Evolutionary conservation across 805 yeast genomes (phyloP), one percentile per base, ranked within the genome.

Genomic region (Saturnispora diversa): DNA sequence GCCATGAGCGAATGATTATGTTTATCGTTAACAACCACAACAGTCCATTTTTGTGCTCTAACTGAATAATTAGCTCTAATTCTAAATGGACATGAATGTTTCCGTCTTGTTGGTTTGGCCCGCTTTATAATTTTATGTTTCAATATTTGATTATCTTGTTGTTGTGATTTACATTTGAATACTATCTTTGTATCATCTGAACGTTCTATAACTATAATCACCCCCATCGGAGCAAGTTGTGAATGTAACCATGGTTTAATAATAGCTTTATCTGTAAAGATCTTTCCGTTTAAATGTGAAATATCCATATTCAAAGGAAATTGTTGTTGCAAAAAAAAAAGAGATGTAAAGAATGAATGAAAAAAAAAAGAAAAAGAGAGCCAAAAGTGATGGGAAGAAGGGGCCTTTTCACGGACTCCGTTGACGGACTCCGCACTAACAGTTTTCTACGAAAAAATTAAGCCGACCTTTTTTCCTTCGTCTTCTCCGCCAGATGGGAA

Each of bases 241-340:
- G 64, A 58, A 48, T 66, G 75, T 38, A 77, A 56, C 82, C 83
- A 77, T 5, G 83, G 82, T 53, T 77, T 77, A 47, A 77, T 75
- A 19, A 67, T 70, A 23, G 66, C 58, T 48, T 66, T 72, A 42
- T 65, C 68, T 26, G 56, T 50, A 50, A 69, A 67, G 40, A 46
- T 40, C 42, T 57, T 53, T 6, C 42, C 42, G 26, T 31, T 33
- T 6, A 39, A 9, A 20, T 32, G 16, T 10, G 20, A 27, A 8
- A 39, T 17, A 9, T 19, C 19, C 27, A 21, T 23, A 6, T 29
- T n/a, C n/a, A n/a, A n/a, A n/a, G n/a, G n/a, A n/a, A n/a, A n/a
- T n/a, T n/a, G n/a, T n/a, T n/a, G n/a, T n/a, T n/a, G n/a, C 17
- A 8, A 12, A 24, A 17, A 16, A 32, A 28, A 20, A n/a, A 27